Base-by-base conservation (phyloP, 371 early-diverging fungal species). In the Actinomortierella ambigua region DNA sequence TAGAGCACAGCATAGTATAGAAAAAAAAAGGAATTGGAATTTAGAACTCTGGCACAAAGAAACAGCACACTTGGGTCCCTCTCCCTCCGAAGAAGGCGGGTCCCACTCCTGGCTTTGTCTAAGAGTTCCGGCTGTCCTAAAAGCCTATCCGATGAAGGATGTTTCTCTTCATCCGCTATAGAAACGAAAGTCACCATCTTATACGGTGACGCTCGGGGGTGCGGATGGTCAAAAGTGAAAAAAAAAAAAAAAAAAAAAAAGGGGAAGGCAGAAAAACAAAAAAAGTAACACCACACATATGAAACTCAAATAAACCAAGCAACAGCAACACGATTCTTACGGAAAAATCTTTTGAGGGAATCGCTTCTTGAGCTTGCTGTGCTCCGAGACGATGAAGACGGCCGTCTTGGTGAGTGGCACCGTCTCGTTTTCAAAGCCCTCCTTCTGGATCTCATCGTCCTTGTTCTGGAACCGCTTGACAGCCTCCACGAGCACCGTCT, bases 381-480 rank as follows among this genome's bases (percentile, higher is more conserved):
- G 75, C 23, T 67, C 75, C 7, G 75, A 73, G 0, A 73, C 75
- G 57, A 73, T 73, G 50, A 63, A 73, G 0, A 73, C 53, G 1
- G 75, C 68, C 67, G 67, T 66, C 47, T 73, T 63, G 4, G 68
- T 60, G 20, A 73, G 51, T 0, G 75, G 75, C 1, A 73, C 75
- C 2, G 75, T 73, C 52, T 73, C 75, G 29, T 73, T 73, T 27
- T 69, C 76, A 29, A 81, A 64, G 15, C 44, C 28, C 9, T 55
- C 61, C 17, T 61, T 55, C 47, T 77, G 75, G n/a, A 80, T 65
- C 14, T 65, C 77, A 17, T 67, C 69, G 48, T 82, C 77, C 20
- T 81, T 71, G 50, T 49, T 50, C 39, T 76, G 77, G 42, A 83
- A 69, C 50, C 59, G 77, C 24, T 62, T 63, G 15, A 83, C 62